Conservation (phyloP, 192 early-diverging fungal species). For the Entomortierella beljakovae region DNA sequence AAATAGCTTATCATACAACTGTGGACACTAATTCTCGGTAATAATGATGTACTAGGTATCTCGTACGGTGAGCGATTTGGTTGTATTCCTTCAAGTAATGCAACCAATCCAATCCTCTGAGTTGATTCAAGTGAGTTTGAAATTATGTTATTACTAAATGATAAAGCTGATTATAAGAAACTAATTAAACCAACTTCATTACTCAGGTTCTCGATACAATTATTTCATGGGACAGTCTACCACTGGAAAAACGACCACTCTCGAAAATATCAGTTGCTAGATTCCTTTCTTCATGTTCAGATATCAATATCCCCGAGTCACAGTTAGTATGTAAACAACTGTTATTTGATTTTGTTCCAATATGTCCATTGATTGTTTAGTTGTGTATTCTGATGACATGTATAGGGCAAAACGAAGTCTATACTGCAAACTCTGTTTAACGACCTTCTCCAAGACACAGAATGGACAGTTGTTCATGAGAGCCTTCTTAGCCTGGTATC, state of each 20-base stretch:
- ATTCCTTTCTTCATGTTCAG: slow-evolving; percentile 19
- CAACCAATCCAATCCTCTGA: slow-evolving; percentile 6
- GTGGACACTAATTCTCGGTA: not conserved
- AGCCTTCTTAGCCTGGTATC: slow-evolving; percentile 30
- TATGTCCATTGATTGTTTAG: not conserved
- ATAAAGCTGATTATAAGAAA: not conserved
- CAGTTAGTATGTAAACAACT: slow-evolving; percentile 15
- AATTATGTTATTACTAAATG: not conserved
- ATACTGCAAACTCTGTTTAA: slow-evolving; percentile 4
- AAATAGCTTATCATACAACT: not conserved
- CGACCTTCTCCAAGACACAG: slow-evolving; percentile 6
- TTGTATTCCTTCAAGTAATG: slow-evolving; percentile 8
- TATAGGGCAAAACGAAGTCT: slow-evolving; percentile 1
- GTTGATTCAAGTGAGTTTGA: slow-evolving; percentile 15
- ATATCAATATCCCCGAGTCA: slow-evolving; percentile 2
- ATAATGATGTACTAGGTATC: slow-evolving; percentile 15
- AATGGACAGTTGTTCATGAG: slow-evolving; percentile 15
- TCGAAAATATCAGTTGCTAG: slow-evolving; percentile 13
- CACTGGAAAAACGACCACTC: slow-evolving; percentile 1
- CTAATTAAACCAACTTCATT: not conserved
- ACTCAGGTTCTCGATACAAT: slow-evolving; percentile 22
- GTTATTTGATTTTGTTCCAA: not conserved
- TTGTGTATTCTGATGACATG: not conserved
- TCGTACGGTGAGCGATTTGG: slow-evolving; percentile 13
- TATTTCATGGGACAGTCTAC: slow-evolving; percentile 18